phyloP scores from a whole-genome alignment of 192 early-diverging fungal species.

The Rhizophlyctis rosea region DNA sequence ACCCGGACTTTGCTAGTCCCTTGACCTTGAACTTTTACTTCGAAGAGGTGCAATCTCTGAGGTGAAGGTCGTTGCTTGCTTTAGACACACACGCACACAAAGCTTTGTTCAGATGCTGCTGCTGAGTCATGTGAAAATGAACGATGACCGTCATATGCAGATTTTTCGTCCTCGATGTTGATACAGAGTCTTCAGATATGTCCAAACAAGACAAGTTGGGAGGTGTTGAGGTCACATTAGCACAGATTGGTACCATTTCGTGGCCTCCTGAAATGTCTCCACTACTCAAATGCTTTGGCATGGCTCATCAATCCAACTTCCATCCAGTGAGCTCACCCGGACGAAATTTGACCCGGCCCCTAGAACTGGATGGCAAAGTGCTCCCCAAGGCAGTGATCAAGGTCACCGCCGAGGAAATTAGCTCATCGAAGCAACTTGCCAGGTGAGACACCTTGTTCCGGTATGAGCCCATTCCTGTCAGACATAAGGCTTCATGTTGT shows the following conservation, averaged over 20 bases:
- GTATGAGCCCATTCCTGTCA: too few species aligned
- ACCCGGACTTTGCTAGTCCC: constrained; percentile 43
- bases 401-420: constrained; percentile 42
- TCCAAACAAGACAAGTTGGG: constrained; percentile 42
- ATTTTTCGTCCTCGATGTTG: constrained; percentile 41
- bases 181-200: constrained; percentile 21
- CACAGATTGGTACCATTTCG: constrained; percentile 28
- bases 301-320: too few species aligned
- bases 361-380: too few species aligned
- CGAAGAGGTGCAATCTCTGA: constrained; percentile 40
- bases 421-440: constrained; percentile 28
- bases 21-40: constrained; percentile 44
- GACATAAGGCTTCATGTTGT: too few species aligned
- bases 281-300: too few species aligned
- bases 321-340: too few species aligned
- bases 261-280: too few species aligned
- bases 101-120: not conserved
- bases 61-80: constrained; percentile 25
- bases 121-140: not conserved
- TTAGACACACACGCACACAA: not conserved
- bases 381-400: too few species aligned
- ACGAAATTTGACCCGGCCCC: too few species aligned
- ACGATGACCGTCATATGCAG: constrained; percentile 14
- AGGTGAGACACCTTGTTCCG: constrained; percentile 22
- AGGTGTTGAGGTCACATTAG: constrained; percentile 27